Evolutionary conservation across 495 filamentous ascomycete species (phyloP), one percentile per base, ranked within the genome.

Genomic region (Penicillium cinerascens): DNA sequence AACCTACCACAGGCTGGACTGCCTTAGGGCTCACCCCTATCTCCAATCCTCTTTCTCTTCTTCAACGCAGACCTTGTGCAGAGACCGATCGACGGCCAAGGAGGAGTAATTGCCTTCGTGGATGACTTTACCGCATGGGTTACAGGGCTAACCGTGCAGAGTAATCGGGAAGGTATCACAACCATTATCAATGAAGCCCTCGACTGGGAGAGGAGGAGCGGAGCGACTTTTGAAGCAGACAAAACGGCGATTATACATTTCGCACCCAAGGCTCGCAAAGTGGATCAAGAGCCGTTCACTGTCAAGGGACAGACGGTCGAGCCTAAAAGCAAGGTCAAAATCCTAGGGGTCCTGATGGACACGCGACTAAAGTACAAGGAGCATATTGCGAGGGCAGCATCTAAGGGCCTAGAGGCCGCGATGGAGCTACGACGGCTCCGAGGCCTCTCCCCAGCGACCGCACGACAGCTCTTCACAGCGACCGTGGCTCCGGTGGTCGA

Each of bases 11-110:
- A n/a, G n/a, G n/a, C 41, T 2, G 41, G 41, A 23, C 41, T 44
- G 23, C 41, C 23, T 15, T 13, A 44, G 41, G 41, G 41, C 20
- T 44, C 41, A 23, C 41, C 23, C 13, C 41, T 44, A 18, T 44
- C 41, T 18, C 41, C 41, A 3, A 44, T 44, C 41, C 23, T 52
- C 21, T 65, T 54, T 53, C 55, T 66, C n/a, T n/a, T n/a, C 21
- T 63, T 71, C 58, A 66, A 66, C 26, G 56, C 54, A 46, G 56
- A 64, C 16, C 63, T 73, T 4, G 46, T 67, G 11, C 37, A 64
- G 49, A 37, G 50, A 52, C 51, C 47, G 47, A 60, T 60, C 41
- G 49, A 64, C 41, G 47, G 47, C 51, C 49, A 52, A 10, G 52
- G 52, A 23, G 54, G 44, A 38, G 42, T 44, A 20, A 44, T 54